These are phyloP conservation scores for Lasiosphaeriaceae sp. DNA, from an alignment of 495 filamentous ascomycete species.

Conservation along the genomic window DNA sequence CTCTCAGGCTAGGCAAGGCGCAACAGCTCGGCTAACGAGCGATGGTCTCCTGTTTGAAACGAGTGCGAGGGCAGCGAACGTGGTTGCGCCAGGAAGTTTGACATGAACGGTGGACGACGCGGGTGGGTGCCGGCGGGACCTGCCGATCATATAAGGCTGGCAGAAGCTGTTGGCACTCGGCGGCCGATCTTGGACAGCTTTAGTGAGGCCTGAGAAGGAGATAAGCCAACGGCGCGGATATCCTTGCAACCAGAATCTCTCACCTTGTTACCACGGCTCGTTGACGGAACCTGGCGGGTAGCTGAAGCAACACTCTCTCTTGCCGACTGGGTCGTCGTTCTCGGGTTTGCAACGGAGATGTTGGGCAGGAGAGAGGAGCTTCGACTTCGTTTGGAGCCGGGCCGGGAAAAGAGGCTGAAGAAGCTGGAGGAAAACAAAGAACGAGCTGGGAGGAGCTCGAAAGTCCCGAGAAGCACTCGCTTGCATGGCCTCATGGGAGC, in stretches of 20 bases:
- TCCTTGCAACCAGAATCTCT: constrained; percentile 20
- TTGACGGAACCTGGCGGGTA: background rate
- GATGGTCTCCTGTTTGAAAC: constrained; percentile 2
- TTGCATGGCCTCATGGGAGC: constrained; percentile 7
- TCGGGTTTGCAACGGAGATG: background rate
- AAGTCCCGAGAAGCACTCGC: constrained; percentile 4
- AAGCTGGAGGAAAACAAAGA: constrained; percentile 5
- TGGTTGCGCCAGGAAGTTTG: constrained; percentile 17
- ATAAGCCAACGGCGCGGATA: constrained; percentile 21
- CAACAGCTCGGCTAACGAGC: constrained; percentile 15
- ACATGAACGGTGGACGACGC: constrained; percentile 6
- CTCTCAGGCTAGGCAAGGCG: constrained; percentile 9
- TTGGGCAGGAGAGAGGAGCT: background rate
- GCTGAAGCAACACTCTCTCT: background rate
- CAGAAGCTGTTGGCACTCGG: background rate
- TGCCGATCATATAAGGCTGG: constrained; percentile 28
- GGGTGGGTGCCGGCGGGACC: constrained; percentile 15
- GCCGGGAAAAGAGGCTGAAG: constrained; percentile 1
- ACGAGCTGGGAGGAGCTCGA: constrained; percentile 1
- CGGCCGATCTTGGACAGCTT: background rate
- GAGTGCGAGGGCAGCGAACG: constrained; percentile 10
- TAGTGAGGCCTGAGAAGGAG: constrained; percentile 3
- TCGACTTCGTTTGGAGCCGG: background rate
- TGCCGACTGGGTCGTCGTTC: background rate
- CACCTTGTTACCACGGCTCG: background rate